These are phyloP conservation scores for Trichoderma endophyticum DNA, from an alignment of 2,329 filamentous ascomycete species.

Conservation along the genomic window DNA sequence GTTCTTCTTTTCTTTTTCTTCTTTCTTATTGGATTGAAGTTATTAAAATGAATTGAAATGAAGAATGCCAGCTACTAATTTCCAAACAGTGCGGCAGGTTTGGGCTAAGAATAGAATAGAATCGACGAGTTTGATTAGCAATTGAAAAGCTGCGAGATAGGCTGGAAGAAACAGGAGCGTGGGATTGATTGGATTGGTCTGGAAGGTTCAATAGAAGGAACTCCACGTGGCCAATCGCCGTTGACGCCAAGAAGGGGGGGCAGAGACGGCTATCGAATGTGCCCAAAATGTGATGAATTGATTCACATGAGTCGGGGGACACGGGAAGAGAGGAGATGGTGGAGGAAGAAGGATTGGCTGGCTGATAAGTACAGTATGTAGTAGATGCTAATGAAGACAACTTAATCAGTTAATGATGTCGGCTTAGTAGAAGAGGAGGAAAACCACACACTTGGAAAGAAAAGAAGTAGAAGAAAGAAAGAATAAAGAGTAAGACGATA, in stretches of 20 bases:
- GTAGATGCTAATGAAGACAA: neutral
- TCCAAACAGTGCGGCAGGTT: neutral
- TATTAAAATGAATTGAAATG: neutral
- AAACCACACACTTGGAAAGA: neutral
- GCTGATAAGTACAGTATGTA: neutral
- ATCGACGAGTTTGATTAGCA: neutral
- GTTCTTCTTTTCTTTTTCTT: neutral
- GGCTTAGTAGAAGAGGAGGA: too few relatives aligned
- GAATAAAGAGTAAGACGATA: neutral
- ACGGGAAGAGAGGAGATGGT: neutral
- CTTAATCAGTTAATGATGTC: neutral
- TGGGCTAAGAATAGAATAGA: neutral
- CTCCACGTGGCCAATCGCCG: neutral
- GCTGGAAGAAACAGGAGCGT: neutral
- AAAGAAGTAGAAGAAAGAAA: neutral
- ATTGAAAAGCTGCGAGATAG: neutral
- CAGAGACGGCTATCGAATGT: neutral
- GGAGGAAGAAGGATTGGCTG: neutral
- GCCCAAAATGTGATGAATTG: neutral
- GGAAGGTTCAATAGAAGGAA: neutral
- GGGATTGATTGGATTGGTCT: neutral
- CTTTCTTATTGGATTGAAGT: neutral
- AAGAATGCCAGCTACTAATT: neutral
- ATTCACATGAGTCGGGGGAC: neutral
- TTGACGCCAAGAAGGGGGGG: neutral